phyloP scores from a whole-genome alignment of 2,329 filamentous ascomycete genomes.

The Aureobasidium sp. region DNA sequence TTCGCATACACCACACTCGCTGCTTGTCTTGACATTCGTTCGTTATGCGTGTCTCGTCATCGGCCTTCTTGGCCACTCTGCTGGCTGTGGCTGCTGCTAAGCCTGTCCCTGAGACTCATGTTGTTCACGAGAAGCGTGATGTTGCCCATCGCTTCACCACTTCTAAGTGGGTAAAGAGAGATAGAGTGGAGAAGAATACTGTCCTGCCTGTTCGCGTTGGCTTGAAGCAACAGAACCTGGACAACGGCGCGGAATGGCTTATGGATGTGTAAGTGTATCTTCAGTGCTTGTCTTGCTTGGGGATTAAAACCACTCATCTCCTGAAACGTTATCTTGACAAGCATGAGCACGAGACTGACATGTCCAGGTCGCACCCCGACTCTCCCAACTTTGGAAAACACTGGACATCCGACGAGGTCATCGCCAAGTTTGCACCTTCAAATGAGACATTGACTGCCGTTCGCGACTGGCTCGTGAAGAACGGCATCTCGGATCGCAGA shows the following conservation, averaged over 20 bases:
- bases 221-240: slow-evolving; percentile 40
- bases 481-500: slow-evolving; percentile 18
- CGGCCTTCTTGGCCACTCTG: slow-evolving; percentile 5
- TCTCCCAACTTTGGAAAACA: slow-evolving; percentile 32
- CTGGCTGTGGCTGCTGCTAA: slow-evolving; percentile 2
- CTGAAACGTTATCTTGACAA: neutral
- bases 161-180: slow-evolving; percentile 34
- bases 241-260: slow-evolving; percentile 32
- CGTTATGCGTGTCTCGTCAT: slow-evolving; percentile 13
- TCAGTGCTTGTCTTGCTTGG: neutral
- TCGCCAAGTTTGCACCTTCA: slow-evolving; percentile 24
- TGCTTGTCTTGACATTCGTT: slow-evolving; percentile 3
- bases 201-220: slow-evolving; percentile 42
- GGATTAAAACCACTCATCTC: neutral
- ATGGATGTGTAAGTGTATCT: slow-evolving; percentile 24
- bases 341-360: neutral
- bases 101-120: slow-evolving; percentile 26
- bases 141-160: slow-evolving; percentile 19
- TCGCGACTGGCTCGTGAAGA: slow-evolving; percentile 22
- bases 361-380: slow-evolving; percentile 23
- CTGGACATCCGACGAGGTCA: slow-evolving; percentile 25
- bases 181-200: slow-evolving; percentile 30
- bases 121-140: slow-evolving; percentile 38
- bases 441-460: slow-evolving; percentile 23
- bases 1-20: neutral